phyloP scores from a whole-genome alignment of 345 rosid genomes.

The Euclidium syriacum region DNA sequence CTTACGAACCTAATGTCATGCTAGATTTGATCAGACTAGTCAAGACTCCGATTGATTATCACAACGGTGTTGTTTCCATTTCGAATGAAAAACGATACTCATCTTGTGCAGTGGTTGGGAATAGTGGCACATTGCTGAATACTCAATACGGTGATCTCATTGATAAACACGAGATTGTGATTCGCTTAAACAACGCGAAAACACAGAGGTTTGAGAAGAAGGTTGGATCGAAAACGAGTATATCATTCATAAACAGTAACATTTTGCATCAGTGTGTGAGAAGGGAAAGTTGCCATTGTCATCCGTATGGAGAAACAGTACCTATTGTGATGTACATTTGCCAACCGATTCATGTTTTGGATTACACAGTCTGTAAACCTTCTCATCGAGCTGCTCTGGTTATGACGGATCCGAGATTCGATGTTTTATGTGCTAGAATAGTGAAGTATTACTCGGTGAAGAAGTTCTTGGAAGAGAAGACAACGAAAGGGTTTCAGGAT shows the following conservation, averaged over 20 bases:
- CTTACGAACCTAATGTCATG: slow-evolving; percentile 56
- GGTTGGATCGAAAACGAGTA: slow-evolving; percentile 68
- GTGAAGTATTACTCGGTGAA: slow-evolving; percentile 81
- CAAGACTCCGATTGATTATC: slow-evolving; percentile 54
- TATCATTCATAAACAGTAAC: slow-evolving; percentile 88
- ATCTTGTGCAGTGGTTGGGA: slow-evolving; percentile 93
- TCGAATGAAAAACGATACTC: slow-evolving; percentile 35
- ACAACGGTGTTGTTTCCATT: slow-evolving; percentile 32
- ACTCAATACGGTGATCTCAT: slow-evolving; percentile 53
- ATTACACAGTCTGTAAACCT: slow-evolving; percentile 59
- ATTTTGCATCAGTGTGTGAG: slow-evolving; percentile 67
- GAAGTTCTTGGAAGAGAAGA: slow-evolving; percentile 50
- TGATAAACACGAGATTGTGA: slow-evolving; percentile 78
- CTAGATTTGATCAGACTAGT: slow-evolving; percentile 52
- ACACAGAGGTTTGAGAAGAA: slow-evolving; percentile 39
- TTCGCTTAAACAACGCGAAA: slow-evolving; percentile 84
- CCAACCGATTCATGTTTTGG: slow-evolving; percentile 80
- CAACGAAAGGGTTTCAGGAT: slow-evolving; percentile 40
- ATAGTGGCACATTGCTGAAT: slow-evolving; percentile 72
- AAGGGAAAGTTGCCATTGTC: slow-evolving; percentile 65
- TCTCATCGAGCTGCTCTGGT: slow-evolving; percentile 55
- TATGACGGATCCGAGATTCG: slow-evolving; percentile 80
- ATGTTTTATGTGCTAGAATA: slow-evolving; percentile 62
- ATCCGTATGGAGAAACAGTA: slow-evolving; percentile 65
- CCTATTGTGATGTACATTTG: slow-evolving; percentile 82